Conservation (phyloP, 1,139 yeast genomes). For the Suhomyces choctaworum region DNA sequence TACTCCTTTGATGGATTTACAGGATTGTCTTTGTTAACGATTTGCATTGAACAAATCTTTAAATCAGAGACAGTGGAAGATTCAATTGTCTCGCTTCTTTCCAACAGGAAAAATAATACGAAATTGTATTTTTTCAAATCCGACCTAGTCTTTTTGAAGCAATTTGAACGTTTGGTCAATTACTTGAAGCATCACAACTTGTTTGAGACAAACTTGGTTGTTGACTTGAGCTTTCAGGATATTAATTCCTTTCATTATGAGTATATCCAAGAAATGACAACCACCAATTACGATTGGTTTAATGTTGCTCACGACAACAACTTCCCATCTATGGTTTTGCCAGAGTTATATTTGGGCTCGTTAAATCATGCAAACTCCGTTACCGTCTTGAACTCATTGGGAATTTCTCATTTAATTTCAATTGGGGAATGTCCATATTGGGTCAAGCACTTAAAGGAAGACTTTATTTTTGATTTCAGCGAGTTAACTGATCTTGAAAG, state of each 20-base stretch:
- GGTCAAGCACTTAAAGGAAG: constrained; percentile 25
- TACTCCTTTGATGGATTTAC: constrained; percentile 46
- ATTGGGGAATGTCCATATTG: constrained; percentile 42
- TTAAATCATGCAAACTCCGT: constrained; percentile 37
- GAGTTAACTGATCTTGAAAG: constrained; percentile 8
- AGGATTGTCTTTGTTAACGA: constrained; percentile 35
- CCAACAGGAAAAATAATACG: constrained; percentile 15
- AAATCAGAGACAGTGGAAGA: constrained; percentile 23
- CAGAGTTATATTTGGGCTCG: constrained; percentile 38
- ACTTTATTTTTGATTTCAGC: constrained; percentile 24
- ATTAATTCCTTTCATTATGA: constrained; percentile 15
- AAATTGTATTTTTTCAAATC: constrained; percentile 35
- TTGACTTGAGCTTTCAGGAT: constrained; percentile 12
- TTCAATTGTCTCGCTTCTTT: constrained; percentile 16
- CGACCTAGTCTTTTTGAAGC: constrained; percentile 35
- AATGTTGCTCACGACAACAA: constrained; percentile 34
- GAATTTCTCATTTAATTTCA: constrained; percentile 31
- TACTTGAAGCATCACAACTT: constrained; percentile 18
- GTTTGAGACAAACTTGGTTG: constrained; percentile 7
- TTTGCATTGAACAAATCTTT: constrained; percentile 19
- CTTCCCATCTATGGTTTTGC: constrained; percentile 36
- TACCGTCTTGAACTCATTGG: constrained; percentile 28
- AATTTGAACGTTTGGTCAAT: constrained; percentile 33
- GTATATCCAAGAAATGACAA: constrained; percentile 7
- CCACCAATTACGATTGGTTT: constrained; percentile 36